Conservation (phyloP, 2,329 filamentous ascomycete species). For the Aspergillus awamori region DNA sequence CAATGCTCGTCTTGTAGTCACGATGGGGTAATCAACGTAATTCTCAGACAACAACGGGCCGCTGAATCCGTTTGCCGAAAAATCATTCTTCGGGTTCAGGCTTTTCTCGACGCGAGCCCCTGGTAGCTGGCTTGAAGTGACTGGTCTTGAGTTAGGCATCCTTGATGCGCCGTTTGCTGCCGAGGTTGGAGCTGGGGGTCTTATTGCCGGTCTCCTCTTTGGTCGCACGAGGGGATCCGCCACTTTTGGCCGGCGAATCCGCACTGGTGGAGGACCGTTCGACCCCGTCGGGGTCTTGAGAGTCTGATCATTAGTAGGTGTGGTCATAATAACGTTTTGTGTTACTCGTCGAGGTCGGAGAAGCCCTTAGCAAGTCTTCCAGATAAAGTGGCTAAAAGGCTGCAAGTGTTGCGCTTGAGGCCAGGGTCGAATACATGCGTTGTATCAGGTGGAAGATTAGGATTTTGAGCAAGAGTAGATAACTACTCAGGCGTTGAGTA, state of each 20-base stretch:
- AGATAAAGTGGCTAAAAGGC: neutral
- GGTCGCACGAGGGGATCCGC: slow-evolving; percentile 67
- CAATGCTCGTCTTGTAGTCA: slow-evolving; percentile 79
- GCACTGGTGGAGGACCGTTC: slow-evolving; percentile 48
- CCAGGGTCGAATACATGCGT: neutral
- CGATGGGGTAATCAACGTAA: slow-evolving; percentile 66
- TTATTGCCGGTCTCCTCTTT: slow-evolving; percentile 50
- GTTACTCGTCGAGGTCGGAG: neutral
- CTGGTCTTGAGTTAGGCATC: slow-evolving; percentile 29
- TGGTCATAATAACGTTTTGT: slow-evolving; percentile 32
- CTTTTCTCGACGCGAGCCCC: slow-evolving; percentile 24
- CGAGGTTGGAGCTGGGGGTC: slow-evolving; percentile 25
- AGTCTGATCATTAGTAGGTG: slow-evolving; percentile 49
- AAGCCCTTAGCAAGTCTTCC: neutral
- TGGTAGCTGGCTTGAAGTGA: slow-evolving; percentile 20
- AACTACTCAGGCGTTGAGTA: too few species aligned
- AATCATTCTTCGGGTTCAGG: slow-evolving; percentile 31
- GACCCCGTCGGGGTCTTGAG: slow-evolving; percentile 52
- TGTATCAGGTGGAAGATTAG: too few species aligned
- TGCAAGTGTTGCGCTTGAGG: neutral
- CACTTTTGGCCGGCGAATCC: slow-evolving; percentile 53
- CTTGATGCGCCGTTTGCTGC: slow-evolving; percentile 30
- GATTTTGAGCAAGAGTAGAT: too few species aligned
- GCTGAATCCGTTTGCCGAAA: slow-evolving; percentile 47
- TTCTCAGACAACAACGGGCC: slow-evolving; percentile 43